Conservation (phyloP, 768 basidiomycete species). For the Trametes coccinea region DNA sequence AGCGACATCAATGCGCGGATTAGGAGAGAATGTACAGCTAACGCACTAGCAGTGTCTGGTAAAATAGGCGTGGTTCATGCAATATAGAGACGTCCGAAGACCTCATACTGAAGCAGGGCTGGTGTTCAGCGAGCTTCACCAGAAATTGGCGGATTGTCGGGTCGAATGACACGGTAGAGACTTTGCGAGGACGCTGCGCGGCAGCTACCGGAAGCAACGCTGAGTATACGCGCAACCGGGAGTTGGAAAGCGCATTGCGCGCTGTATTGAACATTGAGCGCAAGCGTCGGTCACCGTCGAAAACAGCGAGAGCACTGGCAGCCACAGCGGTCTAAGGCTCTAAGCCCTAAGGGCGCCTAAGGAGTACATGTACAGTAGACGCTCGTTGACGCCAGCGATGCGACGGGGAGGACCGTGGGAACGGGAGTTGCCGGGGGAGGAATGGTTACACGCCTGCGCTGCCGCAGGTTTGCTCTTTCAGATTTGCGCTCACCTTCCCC, state of each 20-base stretch:
- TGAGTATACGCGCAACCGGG: conserved; percentile 14
- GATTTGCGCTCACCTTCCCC: conserved; percentile 6
- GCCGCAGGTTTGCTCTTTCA: conserved; percentile 7
- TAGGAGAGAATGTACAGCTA: no score
- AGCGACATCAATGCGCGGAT: not conserved
- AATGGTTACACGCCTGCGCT: conserved; percentile 14
- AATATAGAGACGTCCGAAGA: conserved; percentile 28
- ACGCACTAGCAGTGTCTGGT: conserved; percentile 30
- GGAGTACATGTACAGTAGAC: not conserved
- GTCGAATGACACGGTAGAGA: conserved; percentile 24
- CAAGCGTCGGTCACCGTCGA: conserved; percentile 12
- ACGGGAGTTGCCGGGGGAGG: conserved; percentile 17
- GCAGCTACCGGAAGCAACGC: conserved; percentile 8
- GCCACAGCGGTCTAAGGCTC: not conserved
- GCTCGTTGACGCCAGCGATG: not conserved
- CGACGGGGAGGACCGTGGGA: conserved; percentile 15
- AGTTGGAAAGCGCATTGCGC: conserved; percentile 18
- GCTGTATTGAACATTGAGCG: conserved; percentile 21
- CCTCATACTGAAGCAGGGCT: conserved; percentile 31
- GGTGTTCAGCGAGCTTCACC: conserved; percentile 26
- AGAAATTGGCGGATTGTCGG: conserved; percentile 29
- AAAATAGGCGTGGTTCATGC: conserved; percentile 30
- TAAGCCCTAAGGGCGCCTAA: not conserved
- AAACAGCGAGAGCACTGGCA: not conserved
- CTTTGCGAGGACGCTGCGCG: conserved; percentile 7